Percentiles rank a stretch among this genome's conserved stretches.
Conservation (phyloP, 1,284 basidiomycete genomes). For the Ustilago loliicola region DNA sequence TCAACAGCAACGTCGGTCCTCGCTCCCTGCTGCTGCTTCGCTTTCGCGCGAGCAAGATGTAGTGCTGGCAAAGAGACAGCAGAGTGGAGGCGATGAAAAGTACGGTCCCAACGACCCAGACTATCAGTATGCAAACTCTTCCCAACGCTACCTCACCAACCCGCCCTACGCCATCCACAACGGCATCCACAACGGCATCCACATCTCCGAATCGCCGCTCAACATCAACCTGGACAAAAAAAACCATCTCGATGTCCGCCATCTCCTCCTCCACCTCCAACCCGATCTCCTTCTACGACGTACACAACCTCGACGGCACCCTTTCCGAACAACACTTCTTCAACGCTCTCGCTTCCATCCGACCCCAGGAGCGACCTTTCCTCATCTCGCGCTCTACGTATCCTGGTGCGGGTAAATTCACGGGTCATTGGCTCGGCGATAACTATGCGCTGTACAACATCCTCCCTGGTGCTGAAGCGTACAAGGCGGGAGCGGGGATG, state of each 20-base stretch:
- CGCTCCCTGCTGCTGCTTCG: neutral
- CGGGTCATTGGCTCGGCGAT: slow-evolving; percentile 75
- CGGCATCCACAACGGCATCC: slow-evolving; percentile 79
- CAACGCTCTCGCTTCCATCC: slow-evolving; percentile 39
- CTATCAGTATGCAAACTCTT: slow-evolving; percentile 42
- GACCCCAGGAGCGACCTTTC: slow-evolving; percentile 57
- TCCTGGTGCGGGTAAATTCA: slow-evolving; percentile 55
- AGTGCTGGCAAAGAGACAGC: slow-evolving; percentile 16
- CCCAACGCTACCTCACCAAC: slow-evolving; percentile 51
- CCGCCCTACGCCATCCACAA: slow-evolving; percentile 80
- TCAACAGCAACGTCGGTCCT: slow-evolving; percentile 19
- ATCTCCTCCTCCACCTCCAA: slow-evolving; percentile 70
- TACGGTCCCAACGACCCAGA: slow-evolving; percentile 33
- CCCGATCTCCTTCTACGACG: slow-evolving; percentile 66
- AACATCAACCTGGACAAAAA: slow-evolving; percentile 71
- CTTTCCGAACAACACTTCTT: slow-evolving; percentile 45
- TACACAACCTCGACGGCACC: slow-evolving; percentile 64
- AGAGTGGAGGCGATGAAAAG: slow-evolving; percentile 11
- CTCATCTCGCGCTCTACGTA: slow-evolving; percentile 57
- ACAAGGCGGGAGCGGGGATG: slow-evolving; percentile 67
- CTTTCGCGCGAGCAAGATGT: slow-evolving; percentile 12
- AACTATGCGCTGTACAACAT: slow-evolving; percentile 78
- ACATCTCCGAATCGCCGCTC: slow-evolving; percentile 71
- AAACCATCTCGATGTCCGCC: slow-evolving; percentile 58
- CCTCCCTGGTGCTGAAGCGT: slow-evolving; percentile 52